Evolutionary conservation across 345 rosid species (phyloP).

Genomic region (Dimocarpus longan): DNA sequence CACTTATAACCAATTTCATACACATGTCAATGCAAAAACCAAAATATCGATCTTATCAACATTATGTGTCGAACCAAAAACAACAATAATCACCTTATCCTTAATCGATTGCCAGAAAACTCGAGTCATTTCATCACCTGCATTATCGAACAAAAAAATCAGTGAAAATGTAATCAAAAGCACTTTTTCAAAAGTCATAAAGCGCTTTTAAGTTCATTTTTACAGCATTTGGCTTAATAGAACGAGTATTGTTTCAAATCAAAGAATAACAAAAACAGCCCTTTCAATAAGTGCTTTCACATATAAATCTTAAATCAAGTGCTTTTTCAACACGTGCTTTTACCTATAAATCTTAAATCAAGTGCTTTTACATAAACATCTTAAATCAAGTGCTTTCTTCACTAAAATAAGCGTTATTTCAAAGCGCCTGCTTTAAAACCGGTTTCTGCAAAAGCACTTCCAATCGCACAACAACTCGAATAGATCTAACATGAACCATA

Average conservation of each 20-base stretch:
- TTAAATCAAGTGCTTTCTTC: too few relatives aligned
- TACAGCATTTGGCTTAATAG: too few relatives aligned
- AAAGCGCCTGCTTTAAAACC: background rate
- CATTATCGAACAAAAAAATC: conserved; percentile 17
- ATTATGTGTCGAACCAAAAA: background rate
- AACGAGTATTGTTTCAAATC: background rate
- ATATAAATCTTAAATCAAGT: too few relatives aligned
- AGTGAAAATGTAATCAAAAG: background rate
- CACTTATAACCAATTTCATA: background rate
- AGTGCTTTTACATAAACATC: too few relatives aligned
- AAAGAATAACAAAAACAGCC: too few relatives aligned
- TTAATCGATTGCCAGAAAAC: conserved; percentile 92
- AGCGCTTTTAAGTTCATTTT: background rate
- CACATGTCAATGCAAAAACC: background rate
- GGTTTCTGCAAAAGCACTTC: background rate
- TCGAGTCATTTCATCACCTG: conserved; percentile 99
- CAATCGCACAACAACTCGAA: background rate
- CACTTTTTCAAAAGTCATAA: background rate
- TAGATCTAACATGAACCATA: background rate
- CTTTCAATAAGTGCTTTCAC: too few relatives aligned
- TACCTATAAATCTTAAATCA: too few relatives aligned
- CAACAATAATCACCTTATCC: conserved; percentile 69
- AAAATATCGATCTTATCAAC: background rate
- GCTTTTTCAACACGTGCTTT: too few relatives aligned
- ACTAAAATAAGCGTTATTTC: background rate